These are phyloP conservation scores for Phascolomyces articulosus DNA, from an alignment of 371 early-diverging fungal genomes.

Conservation along the genomic window DNA sequence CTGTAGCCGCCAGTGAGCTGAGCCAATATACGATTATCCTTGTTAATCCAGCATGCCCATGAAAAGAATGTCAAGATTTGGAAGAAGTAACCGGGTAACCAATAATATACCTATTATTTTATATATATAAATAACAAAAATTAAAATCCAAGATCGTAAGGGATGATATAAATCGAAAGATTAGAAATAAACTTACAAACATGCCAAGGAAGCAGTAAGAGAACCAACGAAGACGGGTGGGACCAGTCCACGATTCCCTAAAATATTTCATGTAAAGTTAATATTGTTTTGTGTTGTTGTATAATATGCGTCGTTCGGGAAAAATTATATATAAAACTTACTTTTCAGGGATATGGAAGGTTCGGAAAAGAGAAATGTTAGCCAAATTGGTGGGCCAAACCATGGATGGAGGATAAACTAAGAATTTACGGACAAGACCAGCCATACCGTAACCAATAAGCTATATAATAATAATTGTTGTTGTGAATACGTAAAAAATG, in stretches of 20 bases:
- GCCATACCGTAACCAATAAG: conserved; percentile 83
- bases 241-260: conserved; percentile 49
- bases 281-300: no score
- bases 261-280: no score
- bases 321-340: conserved; percentile 31
- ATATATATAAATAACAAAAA: no score
- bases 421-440: conserved; percentile 72
- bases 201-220: conserved; percentile 55
- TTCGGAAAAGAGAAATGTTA: conserved; percentile 71
- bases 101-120: conserved; percentile 73
- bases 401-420: conserved; percentile 87
- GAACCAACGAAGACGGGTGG: conserved; percentile 68
- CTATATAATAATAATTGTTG: no score
- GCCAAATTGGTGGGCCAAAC: conserved; percentile 83
- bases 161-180: no score
- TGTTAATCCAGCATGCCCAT: conserved; percentile 73
- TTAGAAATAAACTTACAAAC: no score
- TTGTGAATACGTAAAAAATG: no score
- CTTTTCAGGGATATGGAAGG: conserved; percentile 63
- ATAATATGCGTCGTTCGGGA: no score
- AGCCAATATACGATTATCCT: conserved; percentile 40
- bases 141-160: no score
- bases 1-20: conserved; percentile 65
- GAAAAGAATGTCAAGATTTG: conserved; percentile 73
- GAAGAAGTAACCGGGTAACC: conserved; percentile 80